Conservation (phyloP, 768 basidiomycete species). For the Cubamyces sp. region DNA sequence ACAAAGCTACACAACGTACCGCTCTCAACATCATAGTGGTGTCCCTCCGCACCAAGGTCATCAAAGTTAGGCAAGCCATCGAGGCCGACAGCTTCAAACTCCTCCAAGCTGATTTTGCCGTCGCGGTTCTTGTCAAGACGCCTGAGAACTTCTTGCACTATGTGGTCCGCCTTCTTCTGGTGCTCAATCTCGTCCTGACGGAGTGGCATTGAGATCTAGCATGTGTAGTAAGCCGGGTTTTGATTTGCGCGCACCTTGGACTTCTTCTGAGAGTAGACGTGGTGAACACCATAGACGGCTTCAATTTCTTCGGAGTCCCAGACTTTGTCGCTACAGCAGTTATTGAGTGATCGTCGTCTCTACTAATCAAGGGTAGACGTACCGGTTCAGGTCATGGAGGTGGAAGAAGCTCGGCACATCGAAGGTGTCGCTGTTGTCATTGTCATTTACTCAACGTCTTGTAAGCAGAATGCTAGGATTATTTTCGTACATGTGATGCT, state of each 20-base stretch:
- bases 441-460: too few relatives aligned
- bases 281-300: constrained; percentile 95
- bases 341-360: too few relatives aligned
- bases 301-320: constrained; percentile 91
- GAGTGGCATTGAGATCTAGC: neutral
- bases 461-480: neutral
- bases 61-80: constrained; percentile 84
- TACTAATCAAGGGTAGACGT: constrained; percentile 24
- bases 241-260: constrained; percentile 54
- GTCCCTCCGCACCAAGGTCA: constrained; percentile 84
- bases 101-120: constrained; percentile 66
- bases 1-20: constrained; percentile 49
- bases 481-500: constrained; percentile 77
- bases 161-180: constrained; percentile 77
- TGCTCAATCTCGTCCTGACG: constrained; percentile 74
- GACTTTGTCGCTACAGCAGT: constrained; percentile 24
- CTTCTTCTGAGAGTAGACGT: constrained; percentile 83
- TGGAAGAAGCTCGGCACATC: constrained; percentile 91
- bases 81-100: constrained; percentile 74
- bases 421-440: constrained; percentile 67
- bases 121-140: constrained; percentile 77
- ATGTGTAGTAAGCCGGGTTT: neutral
- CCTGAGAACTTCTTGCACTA: constrained; percentile 72
- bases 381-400: constrained; percentile 91
- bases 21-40: constrained; percentile 92